Base-by-base conservation (phyloP, 495 filamentous ascomycete species). In the Penicillium nucicola region DNA sequence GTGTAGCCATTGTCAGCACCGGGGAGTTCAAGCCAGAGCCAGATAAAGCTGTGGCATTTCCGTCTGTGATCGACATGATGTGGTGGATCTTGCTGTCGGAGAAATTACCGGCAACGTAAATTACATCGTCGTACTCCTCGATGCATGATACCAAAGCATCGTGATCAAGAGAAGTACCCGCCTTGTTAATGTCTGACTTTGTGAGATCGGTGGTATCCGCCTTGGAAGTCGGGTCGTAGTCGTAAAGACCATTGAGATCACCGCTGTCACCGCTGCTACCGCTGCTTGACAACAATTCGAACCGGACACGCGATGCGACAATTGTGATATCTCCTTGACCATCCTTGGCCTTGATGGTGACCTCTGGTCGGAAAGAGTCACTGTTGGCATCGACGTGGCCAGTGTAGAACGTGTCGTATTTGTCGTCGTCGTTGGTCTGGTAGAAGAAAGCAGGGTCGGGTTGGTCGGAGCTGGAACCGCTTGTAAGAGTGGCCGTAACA, bases 361-460 rank as follows among this genome's bases (percentile, higher is more conserved):
- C 83, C 14, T 77, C 79, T 20, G 93, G 90, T 17, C 85, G 82
- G 71, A 97, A 97, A 17, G 76, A 77, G 55, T 75, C 76, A 28
- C 83, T 85, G 53, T 76, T 84, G 23, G 83, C 84, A 60, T 97
- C 90, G 47, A 99, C 83, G 51, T 79, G 80, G 7, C 91, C 95
- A 49, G 82, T 84, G 65, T 91, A 96, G 50, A 97, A 82, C 47
- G 85, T 82, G 60, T 97, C 95, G 55, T 93, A 96, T 68, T 97
- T 99, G 71, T 96, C 90, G 61, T 84, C 89, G 55, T 90, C 71
- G 67, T 97, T 97, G 14, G 90, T 96, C 71, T 99, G 95, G 62
- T 77, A 92, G 11, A 95, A 65, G 12, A 70, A 65, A 0, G 78
- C 69, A 13, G 76, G 62, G 10, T 74, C 50, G 22, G 79, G 68